phyloP scores from a whole-genome alignment of 805 yeast species.

The Cephaloascus albidus region DNA sequence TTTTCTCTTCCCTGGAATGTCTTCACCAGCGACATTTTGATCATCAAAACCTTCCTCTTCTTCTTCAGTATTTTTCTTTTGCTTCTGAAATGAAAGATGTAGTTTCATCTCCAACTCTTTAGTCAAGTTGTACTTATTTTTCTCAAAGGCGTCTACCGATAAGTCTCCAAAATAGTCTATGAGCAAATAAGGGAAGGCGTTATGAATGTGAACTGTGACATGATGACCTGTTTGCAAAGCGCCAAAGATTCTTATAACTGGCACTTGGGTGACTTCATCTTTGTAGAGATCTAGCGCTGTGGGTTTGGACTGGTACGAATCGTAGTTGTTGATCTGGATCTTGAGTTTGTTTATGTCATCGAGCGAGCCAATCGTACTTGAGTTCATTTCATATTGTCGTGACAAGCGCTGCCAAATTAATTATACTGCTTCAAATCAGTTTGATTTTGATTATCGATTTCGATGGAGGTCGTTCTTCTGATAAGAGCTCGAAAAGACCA shows the following conservation, averaged over 20 bases:
- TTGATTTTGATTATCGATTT: too few relatives aligned
- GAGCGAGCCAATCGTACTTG: not conserved
- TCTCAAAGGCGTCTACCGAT: constrained; percentile 11
- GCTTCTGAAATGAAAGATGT: constrained; percentile 23
- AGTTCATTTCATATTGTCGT: not conserved
- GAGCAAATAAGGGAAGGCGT: constrained; percentile 74
- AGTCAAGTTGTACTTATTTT: constrained; percentile 29
- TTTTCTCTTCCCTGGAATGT: constrained; percentile 12
- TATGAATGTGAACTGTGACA: constrained; percentile 67
- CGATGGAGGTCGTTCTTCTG: too few relatives aligned
- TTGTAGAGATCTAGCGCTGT: constrained; percentile 39
- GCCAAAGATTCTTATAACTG: constrained; percentile 75
- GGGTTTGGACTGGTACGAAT: constrained; percentile 55
- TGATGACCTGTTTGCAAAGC: constrained; percentile 51
- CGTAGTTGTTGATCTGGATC: constrained; percentile 55
- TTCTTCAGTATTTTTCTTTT: constrained; percentile 6
- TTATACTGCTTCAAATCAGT: too few relatives aligned
- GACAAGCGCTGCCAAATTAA: too few relatives aligned
- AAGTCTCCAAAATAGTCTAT: constrained; percentile 44
- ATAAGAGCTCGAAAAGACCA: too few relatives aligned
- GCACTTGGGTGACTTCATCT: constrained; percentile 40
- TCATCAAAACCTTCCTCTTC: constrained; percentile 8
- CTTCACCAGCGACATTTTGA: constrained; percentile 2
- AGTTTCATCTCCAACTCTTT: constrained; percentile 34
- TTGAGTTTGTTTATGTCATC: constrained; percentile 7